phyloP scores from a whole-genome alignment of 2,329 filamentous ascomycete genomes.

The Alternaria metachromatica region DNA sequence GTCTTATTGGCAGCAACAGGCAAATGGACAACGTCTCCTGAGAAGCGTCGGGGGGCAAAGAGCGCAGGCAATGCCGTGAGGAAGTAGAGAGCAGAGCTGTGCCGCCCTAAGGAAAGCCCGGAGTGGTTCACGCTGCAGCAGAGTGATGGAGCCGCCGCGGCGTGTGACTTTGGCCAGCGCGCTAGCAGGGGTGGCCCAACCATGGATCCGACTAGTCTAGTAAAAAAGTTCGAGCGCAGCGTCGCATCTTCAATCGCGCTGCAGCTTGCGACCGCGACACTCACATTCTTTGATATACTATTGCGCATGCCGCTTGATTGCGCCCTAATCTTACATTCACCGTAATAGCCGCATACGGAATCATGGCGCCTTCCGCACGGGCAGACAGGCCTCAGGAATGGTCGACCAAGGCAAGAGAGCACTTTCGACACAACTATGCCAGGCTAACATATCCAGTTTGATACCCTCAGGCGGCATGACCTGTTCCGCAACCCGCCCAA shows the following conservation, averaged over 20 bases:
- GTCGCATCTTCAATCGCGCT: constrained; percentile 8
- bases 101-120: constrained; percentile 38
- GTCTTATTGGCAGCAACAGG: constrained; percentile 29
- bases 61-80: constrained; percentile 18
- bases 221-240: constrained; percentile 17
- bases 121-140: constrained; percentile 27
- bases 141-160: constrained; percentile 28
- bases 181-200: constrained; percentile 21
- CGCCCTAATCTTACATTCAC: background rate
- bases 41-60: constrained; percentile 29
- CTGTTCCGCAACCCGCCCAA: constrained; percentile 89
- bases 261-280: constrained; percentile 4
- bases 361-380: constrained; percentile 54
- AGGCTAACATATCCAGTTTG: constrained; percentile 57
- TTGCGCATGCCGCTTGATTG: constrained; percentile 6
- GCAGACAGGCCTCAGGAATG: constrained; percentile 59
- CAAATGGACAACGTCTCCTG: constrained; percentile 27
- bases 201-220: constrained; percentile 14
- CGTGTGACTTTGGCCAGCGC: constrained; percentile 21
- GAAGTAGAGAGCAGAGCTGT: constrained; percentile 31
- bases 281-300: background rate
- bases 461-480: constrained; percentile 83
- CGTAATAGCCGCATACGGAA: background rate
- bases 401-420: constrained; percentile 67
- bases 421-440: background rate